Conservation (phyloP, 352 stramenopile species). For the Pythium phragmitis region DNA sequence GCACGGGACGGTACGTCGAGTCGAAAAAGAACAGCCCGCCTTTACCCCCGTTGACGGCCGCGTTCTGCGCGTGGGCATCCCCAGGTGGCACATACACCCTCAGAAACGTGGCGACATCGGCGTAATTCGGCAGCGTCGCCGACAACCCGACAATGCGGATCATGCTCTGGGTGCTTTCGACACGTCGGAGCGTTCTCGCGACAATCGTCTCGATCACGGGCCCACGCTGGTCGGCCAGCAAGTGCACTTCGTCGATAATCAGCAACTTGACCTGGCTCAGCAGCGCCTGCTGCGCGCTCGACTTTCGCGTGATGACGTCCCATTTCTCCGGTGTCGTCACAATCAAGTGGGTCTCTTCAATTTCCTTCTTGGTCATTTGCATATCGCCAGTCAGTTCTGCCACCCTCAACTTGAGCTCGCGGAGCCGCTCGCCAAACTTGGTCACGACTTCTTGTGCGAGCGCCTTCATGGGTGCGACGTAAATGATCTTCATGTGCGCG, state of each 20-base stretch:
- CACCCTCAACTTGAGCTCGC: conserved; percentile 69
- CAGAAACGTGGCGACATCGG: conserved; percentile 98
- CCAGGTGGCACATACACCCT: conserved; percentile 85
- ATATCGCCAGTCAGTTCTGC: conserved; percentile 97
- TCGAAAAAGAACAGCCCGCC: conserved; percentile 98
- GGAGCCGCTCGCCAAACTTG: conserved; percentile 94
- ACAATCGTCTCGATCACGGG: conserved; percentile 99
- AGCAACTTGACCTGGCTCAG: conserved; percentile 93
- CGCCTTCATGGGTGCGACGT: conserved; percentile 97
- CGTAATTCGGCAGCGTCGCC: conserved; percentile 99
- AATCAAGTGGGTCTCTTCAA: conserved; percentile 94
- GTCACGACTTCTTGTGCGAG: conserved; percentile 99
- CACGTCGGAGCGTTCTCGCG: conserved; percentile 95
- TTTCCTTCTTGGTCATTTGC: conserved; percentile 97
- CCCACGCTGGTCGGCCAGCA: conserved; percentile 97
- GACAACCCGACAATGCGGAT: conserved; percentile 98
- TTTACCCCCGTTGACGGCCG: conserved; percentile 66
- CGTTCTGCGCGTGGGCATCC: conserved; percentile 55
- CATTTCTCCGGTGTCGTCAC: conserved; percentile 99
- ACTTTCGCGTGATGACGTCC: conserved; percentile 99
- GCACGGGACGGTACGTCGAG: conserved; percentile 96
- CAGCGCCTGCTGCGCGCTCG: conserved; percentile 87
- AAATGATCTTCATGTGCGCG: conserved; percentile 93
- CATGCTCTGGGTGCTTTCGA: conserved; percentile 97
- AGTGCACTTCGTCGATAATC: conserved; percentile 99